Base-by-base conservation (phyloP, 805 yeast species). In the Metschnikowia kofuensis region DNA sequence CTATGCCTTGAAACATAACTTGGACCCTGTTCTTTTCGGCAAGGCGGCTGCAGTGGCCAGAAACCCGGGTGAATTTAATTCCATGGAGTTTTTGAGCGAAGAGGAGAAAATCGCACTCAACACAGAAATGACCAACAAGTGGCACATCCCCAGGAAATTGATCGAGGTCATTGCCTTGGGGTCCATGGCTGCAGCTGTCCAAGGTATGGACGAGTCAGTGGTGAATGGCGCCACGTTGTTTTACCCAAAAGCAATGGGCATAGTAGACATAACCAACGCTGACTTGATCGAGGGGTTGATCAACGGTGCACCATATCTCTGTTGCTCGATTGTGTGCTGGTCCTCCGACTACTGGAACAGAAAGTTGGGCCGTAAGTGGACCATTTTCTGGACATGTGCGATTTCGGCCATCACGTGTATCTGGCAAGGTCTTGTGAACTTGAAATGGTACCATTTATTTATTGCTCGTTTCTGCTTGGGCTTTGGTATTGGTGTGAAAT, bases 121-220 rank as follows among this genome's bases (percentile, higher is more conserved):
- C 67, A 51, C 60, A 26, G 86, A 62, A 71, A 78, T 59, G 57
- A 70, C 64, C n/a, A 59, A 65, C 36, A 69, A 60, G 47, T 73
- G 75, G 75, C 69, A 69, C 46, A 53, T 78, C 27, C 82, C 78
- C 70, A 21, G 58, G 9, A 79, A 75, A 50, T 69, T 85, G 56
- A 63, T 78, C 52, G 79, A 71, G 50, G 75, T 79, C 16, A 77
- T 80, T 64, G 76, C 83, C 8, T 67, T 82, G 58, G 82, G 85
- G 40, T 83, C 88, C 2, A 70, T 83, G 72, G 82, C 87, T 45
- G 85, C 87, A 4, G 83, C 85, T 6, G 86, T 83, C 37, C 89
- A 84, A 61, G 89, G 89, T 45, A 82, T 82, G 87, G 89, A 84
- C 62, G 87, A 84, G 62, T 77, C 87, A 7, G 88, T 83, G 9